A percentile compares a stretch with the other conserved stretches of the same genome.
These are phyloP conservation scores for Dunaliella primolecta DNA, from an alignment of 139 green algal species.

Conservation along the genomic window DNA sequence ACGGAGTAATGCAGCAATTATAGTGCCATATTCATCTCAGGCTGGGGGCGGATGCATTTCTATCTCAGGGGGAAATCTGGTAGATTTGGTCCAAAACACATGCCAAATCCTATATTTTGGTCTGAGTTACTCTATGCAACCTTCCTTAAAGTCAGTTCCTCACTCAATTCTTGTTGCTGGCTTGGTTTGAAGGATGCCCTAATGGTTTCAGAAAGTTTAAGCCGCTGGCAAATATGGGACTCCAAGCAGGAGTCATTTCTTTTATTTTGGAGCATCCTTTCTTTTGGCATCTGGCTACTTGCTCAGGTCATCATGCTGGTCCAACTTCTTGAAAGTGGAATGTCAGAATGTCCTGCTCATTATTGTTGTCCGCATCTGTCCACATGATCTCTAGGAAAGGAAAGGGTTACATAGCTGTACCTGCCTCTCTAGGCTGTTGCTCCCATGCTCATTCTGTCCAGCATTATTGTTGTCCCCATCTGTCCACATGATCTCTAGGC, in stretches of 20 bases:
- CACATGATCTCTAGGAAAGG: no score
- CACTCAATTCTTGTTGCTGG: neutral
- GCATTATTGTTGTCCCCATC: no score
- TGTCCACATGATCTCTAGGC: no score
- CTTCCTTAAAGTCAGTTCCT: neutral
- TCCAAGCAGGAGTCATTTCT: neutral
- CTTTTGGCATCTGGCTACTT: neutral
- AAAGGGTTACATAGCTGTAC: no score
- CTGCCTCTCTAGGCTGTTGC: no score
- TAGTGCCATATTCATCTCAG: neutral
- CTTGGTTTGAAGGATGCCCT: neutral
- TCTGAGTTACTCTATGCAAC: neutral
- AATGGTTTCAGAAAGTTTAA: no score
- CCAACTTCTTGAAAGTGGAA: neutral
- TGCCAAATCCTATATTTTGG: neutral
- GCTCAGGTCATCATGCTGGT: neutral
- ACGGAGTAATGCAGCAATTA: conserved; percentile 1
- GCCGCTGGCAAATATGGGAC: neutral
- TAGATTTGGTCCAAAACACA: no score
- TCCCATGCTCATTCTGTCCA: no score
- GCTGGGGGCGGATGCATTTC: neutral
- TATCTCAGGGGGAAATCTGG: neutral
- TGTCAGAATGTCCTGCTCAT: neutral
- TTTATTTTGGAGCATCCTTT: neutral
- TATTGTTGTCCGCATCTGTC: neutral